Base-by-base conservation (phyloP, 768 basidiomycete species). In the Dacryopinax primogenitus region DNA sequence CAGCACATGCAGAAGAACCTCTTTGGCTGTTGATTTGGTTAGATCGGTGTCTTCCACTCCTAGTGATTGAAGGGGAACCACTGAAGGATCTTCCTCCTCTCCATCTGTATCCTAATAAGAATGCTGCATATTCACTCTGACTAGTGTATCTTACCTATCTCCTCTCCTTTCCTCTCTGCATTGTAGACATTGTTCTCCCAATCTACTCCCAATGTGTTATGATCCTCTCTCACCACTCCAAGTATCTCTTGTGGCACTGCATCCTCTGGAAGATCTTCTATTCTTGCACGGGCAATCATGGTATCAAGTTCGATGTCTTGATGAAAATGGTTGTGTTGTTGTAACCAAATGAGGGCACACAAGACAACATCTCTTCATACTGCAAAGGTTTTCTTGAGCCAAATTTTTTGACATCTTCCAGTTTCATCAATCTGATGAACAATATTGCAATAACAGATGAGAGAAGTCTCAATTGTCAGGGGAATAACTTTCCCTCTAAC, bases 401-500 rank as follows among this genome's bases (percentile, higher is more conserved):
- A 74, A 0, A 3, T 33, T 75, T 74, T 21, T 58, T 58, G 51
- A 58, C 51, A 18, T 58, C 51, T 0, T 72, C 73, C 0, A 75
- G 30, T 2, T 70, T 35, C 2, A 73, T 69, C 0, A 64, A 21
- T 0, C 78, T 78, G 15, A 78, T 67, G 65, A 76, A 80, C 0
- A 75, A 77, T 0, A 80, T 69, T 0, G 73, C 65, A 1, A 81
- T 71, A 0, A 77, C 62, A 0, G 75, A 73, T 0, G 76, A 68
- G 0, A 80, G 69, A 0, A 78, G 62, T 0, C 21, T n/a, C 1
- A 69, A 63, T 1, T 70, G 71, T 0, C 68, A 64, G 1, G 79
- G 78, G 71, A 81, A 72, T 1, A 76, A 13, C 1, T 73, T 63
- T 0, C 78, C 78, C 1, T 68, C 37, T 0, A 78, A 3, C 76